Conservation (phyloP, 1,139 yeast species). For the Diutina neorugosa region DNA sequence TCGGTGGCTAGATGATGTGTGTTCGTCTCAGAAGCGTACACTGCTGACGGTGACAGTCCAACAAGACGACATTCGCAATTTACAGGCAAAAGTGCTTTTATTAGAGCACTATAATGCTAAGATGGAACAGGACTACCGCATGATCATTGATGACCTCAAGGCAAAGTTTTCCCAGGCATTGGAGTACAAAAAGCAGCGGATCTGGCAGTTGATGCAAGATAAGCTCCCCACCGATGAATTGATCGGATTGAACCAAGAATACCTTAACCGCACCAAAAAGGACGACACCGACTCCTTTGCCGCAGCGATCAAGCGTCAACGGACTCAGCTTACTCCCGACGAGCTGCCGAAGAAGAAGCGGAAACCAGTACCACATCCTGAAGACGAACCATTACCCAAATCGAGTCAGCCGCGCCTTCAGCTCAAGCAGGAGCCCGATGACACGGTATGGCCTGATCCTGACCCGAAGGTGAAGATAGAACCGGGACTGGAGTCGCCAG, state of each 20-base stretch:
- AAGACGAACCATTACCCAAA: not conserved
- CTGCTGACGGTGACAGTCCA: not conserved
- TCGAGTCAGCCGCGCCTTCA: not conserved
- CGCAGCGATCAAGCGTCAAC: conserved; percentile 10
- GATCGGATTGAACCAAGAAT: conserved; percentile 15
- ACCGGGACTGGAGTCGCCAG: not conserved
- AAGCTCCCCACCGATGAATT: conserved; percentile 7
- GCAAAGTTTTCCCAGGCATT: conserved; percentile 25
- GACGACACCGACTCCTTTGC: conserved; percentile 12
- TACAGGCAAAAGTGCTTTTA: not conserved
- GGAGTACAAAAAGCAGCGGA: conserved; percentile 24
- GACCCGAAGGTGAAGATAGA: not conserved
- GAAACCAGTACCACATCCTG: not conserved
- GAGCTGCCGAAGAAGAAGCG: not conserved
- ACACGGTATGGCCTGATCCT: not conserved
- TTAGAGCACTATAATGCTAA: conserved; percentile 8
- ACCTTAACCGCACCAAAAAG: conserved; percentile 6
- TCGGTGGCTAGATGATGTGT: not conserved
- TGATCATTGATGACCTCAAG: conserved; percentile 22
- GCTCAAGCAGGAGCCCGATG: not conserved
- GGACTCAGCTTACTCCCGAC: conserved; percentile 7
- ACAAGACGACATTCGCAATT: not conserved
- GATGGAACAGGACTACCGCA: conserved; percentile 15
- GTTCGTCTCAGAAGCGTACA: not conserved
- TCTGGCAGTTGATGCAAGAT: conserved; percentile 18